A percentile compares a stretch with the other conserved stretches of the same genome.
These are phyloP conservation scores for Apiospora sp. DNA, from an alignment of 2,329 filamentous ascomycete species.

Conservation along the genomic window DNA sequence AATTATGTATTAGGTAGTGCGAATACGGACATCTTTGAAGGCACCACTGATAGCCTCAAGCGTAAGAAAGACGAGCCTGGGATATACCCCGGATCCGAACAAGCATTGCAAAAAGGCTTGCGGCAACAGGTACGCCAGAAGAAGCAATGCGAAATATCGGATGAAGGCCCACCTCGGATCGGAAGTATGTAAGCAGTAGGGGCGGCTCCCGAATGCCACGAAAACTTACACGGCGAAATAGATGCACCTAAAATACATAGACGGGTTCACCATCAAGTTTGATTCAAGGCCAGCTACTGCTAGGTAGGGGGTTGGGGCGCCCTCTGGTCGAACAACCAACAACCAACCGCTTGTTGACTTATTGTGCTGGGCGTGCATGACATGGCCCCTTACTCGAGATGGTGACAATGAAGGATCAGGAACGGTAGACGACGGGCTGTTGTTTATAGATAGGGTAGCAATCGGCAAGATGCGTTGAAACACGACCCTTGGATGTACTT, in stretches of 20 bases:
- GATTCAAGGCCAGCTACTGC: neutral
- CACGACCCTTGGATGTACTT: slow-evolving; percentile 5
- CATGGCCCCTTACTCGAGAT: neutral
- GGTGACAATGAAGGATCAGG: neutral
- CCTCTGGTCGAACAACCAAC: neutral
- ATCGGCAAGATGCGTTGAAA: slow-evolving; percentile 9
- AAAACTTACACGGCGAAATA: neutral
- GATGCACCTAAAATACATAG: neutral
- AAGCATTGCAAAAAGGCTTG: neutral
- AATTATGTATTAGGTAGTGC: neutral
- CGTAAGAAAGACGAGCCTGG: neutral
- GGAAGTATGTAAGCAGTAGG: neutral
- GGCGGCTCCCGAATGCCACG: neutral
- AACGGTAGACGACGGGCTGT: neutral
- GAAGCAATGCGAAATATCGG: neutral
- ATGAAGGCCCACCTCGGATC: neutral
- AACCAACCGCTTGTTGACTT: neutral
- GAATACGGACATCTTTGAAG: neutral
- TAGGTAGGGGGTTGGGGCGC: neutral
- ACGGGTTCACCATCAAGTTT: neutral
- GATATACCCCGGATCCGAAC: neutral
- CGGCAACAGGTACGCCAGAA: neutral
- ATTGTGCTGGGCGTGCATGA: neutral
- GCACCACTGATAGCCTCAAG: neutral
- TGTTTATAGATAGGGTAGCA: neutral